Base-by-base conservation (phyloP, 108 stramenopile genomes). In the Fistulifera solaris region DNA sequence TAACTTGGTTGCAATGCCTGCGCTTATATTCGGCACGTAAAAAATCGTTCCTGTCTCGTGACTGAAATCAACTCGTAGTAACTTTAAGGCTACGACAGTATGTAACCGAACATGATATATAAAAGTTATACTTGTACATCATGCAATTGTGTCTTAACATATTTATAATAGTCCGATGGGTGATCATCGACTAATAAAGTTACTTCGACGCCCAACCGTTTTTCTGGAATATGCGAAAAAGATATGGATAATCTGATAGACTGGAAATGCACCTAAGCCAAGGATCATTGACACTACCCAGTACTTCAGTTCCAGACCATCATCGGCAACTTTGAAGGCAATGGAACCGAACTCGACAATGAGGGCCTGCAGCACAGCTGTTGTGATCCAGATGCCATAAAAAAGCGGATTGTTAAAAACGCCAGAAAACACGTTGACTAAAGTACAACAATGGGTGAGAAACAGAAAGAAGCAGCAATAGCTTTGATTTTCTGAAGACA, bases 331-430 rank as follows among this genome's bases (percentile, higher is more conserved):
- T 38, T 71, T 63, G 52, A 87, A 75, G 0, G 87, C 80, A 38
- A 83, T 62, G 0, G 89, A 82, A 12, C 95, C 98, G 55, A 81
- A 87, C 59, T 95, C 57, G 12, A 99, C 95, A 61, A 97, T 92
- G 31, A 95, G 45, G 52, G 74, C 75, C 76, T 99, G 98, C 22
- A 86, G 60, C n/a, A 73, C 67, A 16, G 90, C 63, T 16, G 95
- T 96, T 38, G 75, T 40, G 3, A 90, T 0, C 25, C 93, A 72
- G 49, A 99, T 92, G 6, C 63, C 59, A 26, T 88, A 75, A 58
- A 96, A 96, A 17, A 96, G 56, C 7, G 71, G 67, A 77, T 94
- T 95, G 24, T 60, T 64, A 26, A 66, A 17, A 21, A 97, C 70
- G 21, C 91, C 94, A 2, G 56, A 49, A 48, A 97, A 93, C 5